Evolutionary conservation across 257 asterid genomes (phyloP), one percentile per base, ranked within the genome.

Genomic region (Scutellaria galericulata): DNA sequence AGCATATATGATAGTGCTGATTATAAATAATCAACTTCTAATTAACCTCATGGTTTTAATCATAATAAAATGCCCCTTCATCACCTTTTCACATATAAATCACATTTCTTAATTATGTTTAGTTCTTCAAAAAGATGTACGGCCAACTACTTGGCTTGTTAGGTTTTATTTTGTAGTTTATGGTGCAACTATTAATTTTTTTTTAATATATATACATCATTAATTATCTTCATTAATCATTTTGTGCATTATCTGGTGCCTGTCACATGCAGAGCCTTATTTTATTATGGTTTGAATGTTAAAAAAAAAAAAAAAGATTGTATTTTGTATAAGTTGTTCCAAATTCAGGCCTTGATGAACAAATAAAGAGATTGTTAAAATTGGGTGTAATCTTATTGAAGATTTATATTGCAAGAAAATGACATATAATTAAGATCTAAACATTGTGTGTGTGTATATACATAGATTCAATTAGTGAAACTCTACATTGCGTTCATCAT

Each of bases 11-110:
- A 0, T 75, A 67, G 52, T 71, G 76, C 73, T 61, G 45, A 67
- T 69, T 69, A 31, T 44, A 31, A 44, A n/a, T 62, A 47, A 60
- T 68, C 62, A 81, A 73, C 15, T 31, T 58, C 37, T 31, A 31
- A 31, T 58, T 48, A 61, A 77, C 47, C 77, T 77, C 83, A 71
- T 74, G 78, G 72, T 57, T 24, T 44, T 74, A 78, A 70, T 74
- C 68, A 77, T 74, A 81, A 77, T 63, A 75, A 63, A 78, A 65
- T 52, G 22, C 14, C 13, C 62, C 48, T 63, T 58, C 2, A 47
- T 67, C 66, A 54, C 70, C 58, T 72, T 76, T 80, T 62, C 6
- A 58, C 62, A 59, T 50, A 53, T 35, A 18, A 24, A 71, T 64
- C 78, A 22, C 72, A 44, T 58, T 75, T 65, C 24, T 73, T 67